Evolutionary conservation across 495 filamentous ascomycete species (phyloP).

Genomic region (Penicillium argentinense): DNA sequence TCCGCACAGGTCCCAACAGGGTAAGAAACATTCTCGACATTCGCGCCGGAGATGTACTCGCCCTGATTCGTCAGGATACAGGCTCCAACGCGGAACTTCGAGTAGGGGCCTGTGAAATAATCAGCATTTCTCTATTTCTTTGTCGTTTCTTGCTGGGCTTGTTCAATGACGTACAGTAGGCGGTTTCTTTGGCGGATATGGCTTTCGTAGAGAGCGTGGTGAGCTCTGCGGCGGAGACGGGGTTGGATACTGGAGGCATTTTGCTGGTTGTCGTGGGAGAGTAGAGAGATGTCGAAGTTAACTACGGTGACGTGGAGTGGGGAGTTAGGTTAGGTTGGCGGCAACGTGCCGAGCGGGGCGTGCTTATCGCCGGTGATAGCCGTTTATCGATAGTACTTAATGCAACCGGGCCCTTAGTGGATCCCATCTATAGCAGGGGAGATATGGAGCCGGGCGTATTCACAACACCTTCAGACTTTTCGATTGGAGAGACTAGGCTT

Average conservation of each 20-base stretch:
- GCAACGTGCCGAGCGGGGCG: too few relatives aligned
- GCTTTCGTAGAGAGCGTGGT: conserved; percentile 56
- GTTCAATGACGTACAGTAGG: conserved; percentile 62
- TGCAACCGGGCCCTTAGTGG: too few relatives aligned
- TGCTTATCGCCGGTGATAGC: too few relatives aligned
- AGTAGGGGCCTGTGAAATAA: conserved; percentile 78
- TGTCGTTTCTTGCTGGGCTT: too few relatives aligned
- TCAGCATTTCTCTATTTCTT: too few relatives aligned
- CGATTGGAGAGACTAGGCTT: too few relatives aligned
- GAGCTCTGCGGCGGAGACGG: conserved; percentile 52
- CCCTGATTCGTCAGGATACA: conserved; percentile 66
- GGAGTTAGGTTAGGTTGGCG: too few relatives aligned
- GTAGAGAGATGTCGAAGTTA: too few relatives aligned
- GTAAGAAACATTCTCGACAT: conserved; percentile 92
- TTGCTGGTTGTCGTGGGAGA: not conserved
- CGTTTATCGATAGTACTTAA: too few relatives aligned
- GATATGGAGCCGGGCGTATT: too few relatives aligned
- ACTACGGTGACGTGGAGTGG: not conserved
- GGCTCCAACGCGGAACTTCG: conserved; percentile 86
- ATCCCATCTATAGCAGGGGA: too few relatives aligned
- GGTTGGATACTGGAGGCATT: conserved; percentile 21
- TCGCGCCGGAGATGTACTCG: conserved; percentile 71
- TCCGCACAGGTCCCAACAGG: conserved; percentile 95
- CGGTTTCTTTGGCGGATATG: conserved; percentile 64
- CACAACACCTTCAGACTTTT: too few relatives aligned